A percentile compares a stretch with the other conserved stretches of the same genome.
These are phyloP conservation scores for Colletotrichum orbiculare DNA, from an alignment of 2,329 filamentous ascomycete species.

Conservation along the genomic window DNA sequence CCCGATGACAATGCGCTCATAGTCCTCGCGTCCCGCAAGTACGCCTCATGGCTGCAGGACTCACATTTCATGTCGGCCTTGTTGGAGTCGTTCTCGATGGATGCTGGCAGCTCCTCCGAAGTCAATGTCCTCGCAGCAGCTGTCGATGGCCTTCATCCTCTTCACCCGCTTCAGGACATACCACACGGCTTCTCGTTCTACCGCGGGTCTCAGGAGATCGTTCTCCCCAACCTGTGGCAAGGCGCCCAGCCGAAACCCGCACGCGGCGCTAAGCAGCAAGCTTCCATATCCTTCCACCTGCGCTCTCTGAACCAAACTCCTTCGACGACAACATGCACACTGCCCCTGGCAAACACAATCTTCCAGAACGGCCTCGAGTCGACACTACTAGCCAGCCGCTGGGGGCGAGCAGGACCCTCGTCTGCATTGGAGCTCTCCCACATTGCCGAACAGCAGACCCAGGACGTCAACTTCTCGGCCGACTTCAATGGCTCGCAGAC, in stretches of 20 bases:
- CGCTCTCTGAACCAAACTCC: background rate
- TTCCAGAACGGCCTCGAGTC: slow-evolving; percentile 76
- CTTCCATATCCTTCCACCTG: slow-evolving; percentile 22
- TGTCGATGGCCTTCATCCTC: slow-evolving; percentile 63
- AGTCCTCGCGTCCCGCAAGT: slow-evolving; percentile 60
- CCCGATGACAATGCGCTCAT: slow-evolving; percentile 54
- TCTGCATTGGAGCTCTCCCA: slow-evolving; percentile 44
- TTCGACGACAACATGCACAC: slow-evolving; percentile 49
- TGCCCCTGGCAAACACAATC: slow-evolving; percentile 82
- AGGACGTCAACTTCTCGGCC: slow-evolving; percentile 45
- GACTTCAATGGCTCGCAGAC: slow-evolving; percentile 38
- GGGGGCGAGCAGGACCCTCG: slow-evolving; percentile 41
- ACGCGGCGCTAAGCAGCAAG: slow-evolving; percentile 22
- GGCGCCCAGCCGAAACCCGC: background rate
- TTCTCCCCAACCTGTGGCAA: slow-evolving; percentile 61
- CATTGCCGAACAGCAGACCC: slow-evolving; percentile 51
- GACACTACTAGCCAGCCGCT: slow-evolving; percentile 63
- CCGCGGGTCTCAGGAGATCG: slow-evolving; percentile 50
- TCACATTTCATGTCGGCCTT: slow-evolving; percentile 49
- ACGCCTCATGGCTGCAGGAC: slow-evolving; percentile 61
- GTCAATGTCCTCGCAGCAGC: slow-evolving; percentile 65
- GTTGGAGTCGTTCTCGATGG: slow-evolving; percentile 33
- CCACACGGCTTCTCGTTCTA: slow-evolving; percentile 63
- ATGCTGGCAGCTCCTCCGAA: slow-evolving; percentile 33
- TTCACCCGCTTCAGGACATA: slow-evolving; percentile 43